These are phyloP conservation scores for Ceratocystis cubensis DNA, from an alignment of 2,329 filamentous ascomycete genomes.

Conservation along the genomic window DNA sequence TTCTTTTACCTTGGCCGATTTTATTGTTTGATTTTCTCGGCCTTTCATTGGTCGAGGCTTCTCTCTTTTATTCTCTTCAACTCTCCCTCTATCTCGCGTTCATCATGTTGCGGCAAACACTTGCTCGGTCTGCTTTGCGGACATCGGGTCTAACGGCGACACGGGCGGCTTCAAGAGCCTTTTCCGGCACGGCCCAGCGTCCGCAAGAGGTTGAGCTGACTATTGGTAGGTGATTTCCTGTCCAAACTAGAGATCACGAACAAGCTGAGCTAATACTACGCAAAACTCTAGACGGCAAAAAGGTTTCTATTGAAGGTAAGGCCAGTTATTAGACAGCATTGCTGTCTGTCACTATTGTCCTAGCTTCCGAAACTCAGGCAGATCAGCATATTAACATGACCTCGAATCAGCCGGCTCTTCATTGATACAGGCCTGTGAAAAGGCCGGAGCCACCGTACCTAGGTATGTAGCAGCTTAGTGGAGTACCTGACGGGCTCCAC, in stretches of 20 bases:
- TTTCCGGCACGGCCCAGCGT: conserved; percentile 66
- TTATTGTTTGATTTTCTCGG: not conserved
- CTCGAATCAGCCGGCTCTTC: conserved; percentile 67
- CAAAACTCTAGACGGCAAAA: conserved; percentile 67
- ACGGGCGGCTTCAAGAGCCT: conserved; percentile 55
- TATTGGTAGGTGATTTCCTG: conserved; percentile 49
- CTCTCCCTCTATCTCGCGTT: not conserved
- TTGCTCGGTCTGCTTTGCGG: conserved; percentile 57
- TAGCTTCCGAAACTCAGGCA: not conserved
- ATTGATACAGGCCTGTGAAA: conserved; percentile 97
- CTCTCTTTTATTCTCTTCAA: not conserved
- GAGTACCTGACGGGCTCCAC: too few relatives aligned
- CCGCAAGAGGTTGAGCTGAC: conserved; percentile 93
- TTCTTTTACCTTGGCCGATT: not conserved
- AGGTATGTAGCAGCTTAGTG: conserved; percentile 42
- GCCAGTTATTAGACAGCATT: not conserved
- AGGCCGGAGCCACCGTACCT: conserved; percentile 80
- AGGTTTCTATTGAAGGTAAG: conserved; percentile 92
- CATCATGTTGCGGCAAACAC: conserved; percentile 55
- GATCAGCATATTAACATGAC: conserved; percentile 20
- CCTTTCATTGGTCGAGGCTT: not conserved
- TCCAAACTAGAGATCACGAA: conserved; percentile 25
- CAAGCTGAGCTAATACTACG: conserved; percentile 23
- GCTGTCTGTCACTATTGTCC: not conserved
- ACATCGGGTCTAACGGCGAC: conserved; percentile 40